These are phyloP conservation scores for Paramecium pentaurelia DNA, from an alignment of 73 alveolate species.

Conservation along the genomic window DNA sequence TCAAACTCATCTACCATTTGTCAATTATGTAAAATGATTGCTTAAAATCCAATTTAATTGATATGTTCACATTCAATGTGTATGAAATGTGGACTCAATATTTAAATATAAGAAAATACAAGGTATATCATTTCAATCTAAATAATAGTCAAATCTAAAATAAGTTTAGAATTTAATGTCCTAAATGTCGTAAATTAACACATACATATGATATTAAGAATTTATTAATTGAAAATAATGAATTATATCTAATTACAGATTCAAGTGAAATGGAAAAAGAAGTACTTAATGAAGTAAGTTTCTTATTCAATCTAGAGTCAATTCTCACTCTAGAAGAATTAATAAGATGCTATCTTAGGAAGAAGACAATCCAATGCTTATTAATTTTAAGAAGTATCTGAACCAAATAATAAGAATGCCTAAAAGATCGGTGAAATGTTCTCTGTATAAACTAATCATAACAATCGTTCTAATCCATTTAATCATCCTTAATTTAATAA, in stretches of 20 bases:
- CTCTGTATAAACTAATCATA: background rate
- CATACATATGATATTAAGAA: conserved; percentile 39
- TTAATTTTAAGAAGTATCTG: background rate
- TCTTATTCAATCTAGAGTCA: background rate
- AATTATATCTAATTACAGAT: conserved; percentile 24
- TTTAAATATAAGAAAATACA: background rate
- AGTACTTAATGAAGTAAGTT: conserved; percentile 2
- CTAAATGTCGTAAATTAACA: conserved; percentile 17
- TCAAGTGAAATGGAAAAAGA: conserved; percentile 43
- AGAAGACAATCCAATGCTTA: conserved; percentile 12
- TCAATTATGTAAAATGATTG: background rate
- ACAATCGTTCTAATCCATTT: background rate
- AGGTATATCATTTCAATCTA: background rate
- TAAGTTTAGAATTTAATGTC: conserved; percentile 25
- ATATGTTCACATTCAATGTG: conserved; percentile 34
- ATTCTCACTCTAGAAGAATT: background rate
- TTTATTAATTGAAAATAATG: conserved; percentile 1
- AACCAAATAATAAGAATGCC: background rate
- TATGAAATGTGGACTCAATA: conserved; percentile 11
- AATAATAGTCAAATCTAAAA: background rate
- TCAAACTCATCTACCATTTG: background rate
- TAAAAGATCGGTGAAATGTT: background rate
- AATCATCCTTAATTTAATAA: background rate
- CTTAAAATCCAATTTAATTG: background rate
- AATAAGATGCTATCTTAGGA: background rate